Conservation (phyloP, 2,329 filamentous ascomycete species). For the Epichloe coenophiala region DNA sequence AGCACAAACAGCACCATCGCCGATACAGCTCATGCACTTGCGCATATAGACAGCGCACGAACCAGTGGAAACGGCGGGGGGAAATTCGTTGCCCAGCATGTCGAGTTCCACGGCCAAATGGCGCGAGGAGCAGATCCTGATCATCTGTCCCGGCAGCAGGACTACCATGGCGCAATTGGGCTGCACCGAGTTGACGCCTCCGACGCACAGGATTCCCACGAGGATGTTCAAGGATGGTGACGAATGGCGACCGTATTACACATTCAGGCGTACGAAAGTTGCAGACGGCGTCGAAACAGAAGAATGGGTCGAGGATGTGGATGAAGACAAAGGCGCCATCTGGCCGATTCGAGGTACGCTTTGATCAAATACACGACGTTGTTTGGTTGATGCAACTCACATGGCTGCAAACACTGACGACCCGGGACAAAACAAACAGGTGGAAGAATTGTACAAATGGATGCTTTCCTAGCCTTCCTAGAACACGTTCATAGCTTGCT, state of each 20-base stretch:
- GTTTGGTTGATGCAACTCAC: not conserved
- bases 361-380: not conserved
- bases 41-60: not conserved
- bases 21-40: not conserved
- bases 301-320: slow-evolving; percentile 77
- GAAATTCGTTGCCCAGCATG: slow-evolving; percentile 25
- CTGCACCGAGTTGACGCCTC: slow-evolving; percentile 79
- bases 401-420: not conserved
- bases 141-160: slow-evolving; percentile 74
- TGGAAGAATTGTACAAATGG: slow-evolving; percentile 80
- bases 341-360: slow-evolving; percentile 60
- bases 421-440: slow-evolving; percentile 26
- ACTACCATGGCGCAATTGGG: slow-evolving; percentile 86
- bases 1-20: not conserved
- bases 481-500: slow-evolving; percentile 83
- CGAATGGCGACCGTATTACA: slow-evolving; percentile 63
- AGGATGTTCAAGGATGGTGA: slow-evolving; percentile 89
- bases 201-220: slow-evolving; percentile 73
- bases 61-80: not conserved
- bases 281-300: slow-evolving; percentile 38
- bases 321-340: slow-evolving; percentile 77
- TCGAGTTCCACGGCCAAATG: slow-evolving; percentile 44
- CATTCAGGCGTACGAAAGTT: slow-evolving; percentile 50
- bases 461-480: slow-evolving; percentile 84
- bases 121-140: slow-evolving; percentile 50